Evolutionary conservation across 495 filamentous ascomycete species (phyloP), one percentile per base, ranked within the genome.

Genomic region (Aspergillus bertholletiae): DNA sequence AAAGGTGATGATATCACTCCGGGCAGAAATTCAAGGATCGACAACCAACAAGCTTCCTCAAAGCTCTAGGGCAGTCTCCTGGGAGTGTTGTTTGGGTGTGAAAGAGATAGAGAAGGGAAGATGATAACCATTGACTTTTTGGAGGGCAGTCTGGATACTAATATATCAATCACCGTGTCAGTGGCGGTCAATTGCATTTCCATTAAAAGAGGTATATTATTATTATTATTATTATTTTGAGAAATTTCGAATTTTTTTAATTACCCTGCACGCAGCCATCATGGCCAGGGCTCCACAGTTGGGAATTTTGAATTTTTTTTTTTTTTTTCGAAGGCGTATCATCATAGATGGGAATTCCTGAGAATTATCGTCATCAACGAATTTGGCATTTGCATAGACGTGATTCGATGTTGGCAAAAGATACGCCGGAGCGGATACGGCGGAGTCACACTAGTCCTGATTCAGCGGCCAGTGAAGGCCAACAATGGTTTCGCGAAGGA

Each of bases 291-390:
- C 51, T 69, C 71, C 64, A 69, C 68, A 57, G n/a, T 45, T 37
- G n/a, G 37, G 47, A 45, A 51, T n/a, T n/a, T n/a, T n/a, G n/a
- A n/a, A n/a, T n/a, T n/a, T n/a, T n/a, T n/a, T n/a, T n/a, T n/a
- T n/a, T n/a, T n/a, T n/a, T n/a, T n/a, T n/a, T n/a, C n/a, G n/a
- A n/a, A n/a, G n/a, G n/a, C 51, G 66, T 64, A 67, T 61, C 62
- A 67, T 70, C 59, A 43, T 12, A 7, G 4, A 8, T 43, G 3
- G n/a, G n/a, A 21, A 69, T 69, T 56, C 68, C 66, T 69, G 67
- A 54, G 61, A 70, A 74, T 74, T 72, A 65, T 74, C 73, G 71
- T 74, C 68, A 69, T 75, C 56, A 67, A 58, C 63, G 27, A 49
- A 43, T 20, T 27, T 49, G 28, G 32, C 11, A 51, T 39, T 46